Conservation (phyloP, 2,329 filamentous ascomycete genomes). For the Paraphoma sp. region DNA sequence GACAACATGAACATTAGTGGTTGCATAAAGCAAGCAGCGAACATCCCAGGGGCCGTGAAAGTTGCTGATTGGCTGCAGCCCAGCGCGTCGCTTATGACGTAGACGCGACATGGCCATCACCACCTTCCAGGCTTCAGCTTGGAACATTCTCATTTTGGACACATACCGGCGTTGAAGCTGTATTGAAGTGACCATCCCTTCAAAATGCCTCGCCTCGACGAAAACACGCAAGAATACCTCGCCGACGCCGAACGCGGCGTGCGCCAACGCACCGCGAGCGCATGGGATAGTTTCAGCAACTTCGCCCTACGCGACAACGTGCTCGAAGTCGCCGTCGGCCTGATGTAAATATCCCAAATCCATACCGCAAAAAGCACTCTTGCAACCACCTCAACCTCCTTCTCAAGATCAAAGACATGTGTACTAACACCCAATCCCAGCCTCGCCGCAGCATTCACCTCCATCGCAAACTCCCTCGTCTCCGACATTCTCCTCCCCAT, state of each 20-base stretch:
- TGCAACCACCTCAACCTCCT: neutral
- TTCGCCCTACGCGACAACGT: constrained; percentile 79
- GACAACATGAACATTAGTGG: too few relatives aligned
- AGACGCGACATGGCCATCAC: neutral
- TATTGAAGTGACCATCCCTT: neutral
- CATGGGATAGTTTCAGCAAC: constrained; percentile 71
- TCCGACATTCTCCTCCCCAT: constrained; percentile 73
- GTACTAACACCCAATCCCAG: constrained; percentile 53
- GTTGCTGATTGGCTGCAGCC: too few relatives aligned
- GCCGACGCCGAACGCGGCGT: constrained; percentile 55
- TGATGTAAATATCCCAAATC: constrained; percentile 63
- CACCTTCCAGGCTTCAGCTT: neutral
- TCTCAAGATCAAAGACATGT: constrained; percentile 1
- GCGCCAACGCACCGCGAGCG: constrained; percentile 54
- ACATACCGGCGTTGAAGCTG: neutral
- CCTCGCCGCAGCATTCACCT: constrained; percentile 73
- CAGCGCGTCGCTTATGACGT: neutral
- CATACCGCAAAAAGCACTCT: too few relatives aligned
- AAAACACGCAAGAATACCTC: constrained; percentile 50
- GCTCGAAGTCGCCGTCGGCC: constrained; percentile 75
- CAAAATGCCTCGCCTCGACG: constrained; percentile 40
- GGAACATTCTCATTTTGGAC: neutral
- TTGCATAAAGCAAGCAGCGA: too few relatives aligned
- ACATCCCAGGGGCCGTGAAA: too few relatives aligned
- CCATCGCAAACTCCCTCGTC: constrained; percentile 74